Conservation (phyloP, 2,329 filamentous ascomycete genomes). For the Phialemonium atrogriseum region DNA sequence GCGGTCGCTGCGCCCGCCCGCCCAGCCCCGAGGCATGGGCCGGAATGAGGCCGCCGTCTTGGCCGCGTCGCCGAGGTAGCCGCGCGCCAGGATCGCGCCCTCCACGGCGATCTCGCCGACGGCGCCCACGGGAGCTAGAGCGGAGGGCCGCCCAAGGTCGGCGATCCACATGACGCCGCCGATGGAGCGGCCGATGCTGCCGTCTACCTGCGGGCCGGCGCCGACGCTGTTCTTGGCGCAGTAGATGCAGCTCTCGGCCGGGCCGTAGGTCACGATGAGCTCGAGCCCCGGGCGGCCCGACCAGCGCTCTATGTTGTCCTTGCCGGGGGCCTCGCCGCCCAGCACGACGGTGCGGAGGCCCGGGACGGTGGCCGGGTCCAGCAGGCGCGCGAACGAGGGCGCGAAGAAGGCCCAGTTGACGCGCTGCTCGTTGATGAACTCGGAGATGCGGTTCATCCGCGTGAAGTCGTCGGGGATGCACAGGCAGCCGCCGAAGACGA, state of each 20-base stretch:
- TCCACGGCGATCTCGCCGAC: constrained; percentile 1
- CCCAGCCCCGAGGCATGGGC: background rate
- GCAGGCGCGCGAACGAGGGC: constrained; percentile 11
- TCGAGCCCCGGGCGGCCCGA: constrained; percentile 3
- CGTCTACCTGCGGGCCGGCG: background rate
- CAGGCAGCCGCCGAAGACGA: constrained; percentile 26
- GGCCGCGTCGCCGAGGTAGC: constrained; percentile 5
- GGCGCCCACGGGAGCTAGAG: background rate
- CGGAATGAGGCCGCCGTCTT: constrained; percentile 34
- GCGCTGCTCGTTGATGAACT: constrained; percentile 9
- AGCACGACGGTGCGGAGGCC: constrained; percentile 9
- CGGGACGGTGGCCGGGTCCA: constrained; percentile 11
- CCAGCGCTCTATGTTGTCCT: constrained; percentile 8
- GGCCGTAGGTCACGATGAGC: constrained; percentile 9
- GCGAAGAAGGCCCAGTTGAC: constrained; percentile 13
- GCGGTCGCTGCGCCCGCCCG: constrained; percentile 8
- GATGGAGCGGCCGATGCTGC: constrained; percentile 9
- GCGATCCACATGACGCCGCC: constrained; percentile 18
- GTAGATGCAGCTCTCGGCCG: constrained; percentile 9
- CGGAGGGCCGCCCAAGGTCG: constrained; percentile 13
- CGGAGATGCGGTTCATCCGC: constrained; percentile 23
- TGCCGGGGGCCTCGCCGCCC: constrained; percentile 9
- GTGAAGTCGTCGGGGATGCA: constrained; percentile 28
- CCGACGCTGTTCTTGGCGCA: background rate
- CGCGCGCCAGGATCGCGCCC: background rate